Percentiles rank a stretch among this genome's conserved stretches.
These are phyloP conservation scores for Penicillium pancosmium DNA, from an alignment of 495 filamentous ascomycete species.

Conservation along the genomic window DNA sequence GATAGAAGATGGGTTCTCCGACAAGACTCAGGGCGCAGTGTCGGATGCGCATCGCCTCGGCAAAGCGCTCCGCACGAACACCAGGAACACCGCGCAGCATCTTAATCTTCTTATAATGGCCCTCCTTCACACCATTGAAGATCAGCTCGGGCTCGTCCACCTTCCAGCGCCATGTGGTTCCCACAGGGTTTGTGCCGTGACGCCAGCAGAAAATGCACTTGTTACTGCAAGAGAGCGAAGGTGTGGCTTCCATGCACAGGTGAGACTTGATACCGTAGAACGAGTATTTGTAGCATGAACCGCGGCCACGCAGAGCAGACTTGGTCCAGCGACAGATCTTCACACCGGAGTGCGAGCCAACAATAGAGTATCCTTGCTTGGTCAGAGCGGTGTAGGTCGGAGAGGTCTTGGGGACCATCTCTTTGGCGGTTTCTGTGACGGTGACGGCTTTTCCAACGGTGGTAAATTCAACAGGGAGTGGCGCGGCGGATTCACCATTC, in stretches of 20 bases:
- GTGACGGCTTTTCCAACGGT: slow-evolving; percentile 56
- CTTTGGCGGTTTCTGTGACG: slow-evolving; percentile 55
- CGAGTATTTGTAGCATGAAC: slow-evolving; percentile 94
- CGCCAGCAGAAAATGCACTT: slow-evolving; percentile 99
- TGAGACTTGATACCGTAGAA: slow-evolving; percentile 97
- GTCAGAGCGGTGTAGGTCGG: slow-evolving; percentile 86
- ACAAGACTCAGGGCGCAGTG: slow-evolving; percentile 92
- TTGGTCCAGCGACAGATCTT: slow-evolving; percentile 99
- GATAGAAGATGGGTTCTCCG: slow-evolving; percentile 97
- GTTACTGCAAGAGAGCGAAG: slow-evolving; percentile 92
- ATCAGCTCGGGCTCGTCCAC: slow-evolving; percentile 88
- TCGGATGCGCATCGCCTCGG: slow-evolving; percentile 87
- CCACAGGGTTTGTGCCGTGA: slow-evolving; percentile 95
- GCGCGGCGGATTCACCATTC: slow-evolving; percentile 44
- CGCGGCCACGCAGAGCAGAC: slow-evolving; percentile 91
- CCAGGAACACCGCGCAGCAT: slow-evolving; percentile 93
- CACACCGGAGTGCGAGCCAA: slow-evolving; percentile 93
- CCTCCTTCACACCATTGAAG: slow-evolving; percentile 84
- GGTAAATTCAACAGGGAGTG: slow-evolving; percentile 87
- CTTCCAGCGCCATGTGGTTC: slow-evolving; percentile 94
- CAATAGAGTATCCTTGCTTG: slow-evolving; percentile 94
- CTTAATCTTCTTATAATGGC: slow-evolving; percentile 96
- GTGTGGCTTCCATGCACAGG: slow-evolving; percentile 96
- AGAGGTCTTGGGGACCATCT: slow-evolving; percentile 90
- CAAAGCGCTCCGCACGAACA: slow-evolving; percentile 86